Evolutionary conservation across 169 alveolate species (phyloP).

Genomic region (Plasmodium gaboni): DNA sequence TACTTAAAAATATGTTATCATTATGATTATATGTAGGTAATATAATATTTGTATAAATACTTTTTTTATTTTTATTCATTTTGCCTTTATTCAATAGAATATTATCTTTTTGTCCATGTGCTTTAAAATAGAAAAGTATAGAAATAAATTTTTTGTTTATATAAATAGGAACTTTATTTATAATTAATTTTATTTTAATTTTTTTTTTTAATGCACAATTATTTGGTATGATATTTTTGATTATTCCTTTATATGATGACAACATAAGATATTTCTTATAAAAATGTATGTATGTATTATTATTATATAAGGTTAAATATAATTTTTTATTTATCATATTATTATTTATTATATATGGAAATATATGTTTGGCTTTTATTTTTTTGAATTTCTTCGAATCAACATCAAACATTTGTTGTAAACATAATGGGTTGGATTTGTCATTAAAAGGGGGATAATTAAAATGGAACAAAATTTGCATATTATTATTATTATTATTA

Average conservation of each 20-base stretch:
- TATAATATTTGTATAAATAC: constrained; percentile 24
- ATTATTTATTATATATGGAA: constrained; percentile 9
- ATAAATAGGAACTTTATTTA: constrained; percentile 49
- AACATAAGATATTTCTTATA: constrained; percentile 7
- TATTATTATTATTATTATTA: not conserved
- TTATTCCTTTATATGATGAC: constrained; percentile 32
- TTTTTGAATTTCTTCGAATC: not conserved
- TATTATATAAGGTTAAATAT: constrained; percentile 21
- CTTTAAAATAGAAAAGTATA: constrained; percentile 26
- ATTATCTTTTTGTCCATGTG: constrained; percentile 15
- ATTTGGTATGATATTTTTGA: constrained; percentile 21
- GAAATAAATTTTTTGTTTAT: constrained; percentile 10
- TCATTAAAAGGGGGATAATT: too few species aligned
- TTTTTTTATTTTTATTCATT: constrained; percentile 28
- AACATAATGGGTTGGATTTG: too few species aligned
- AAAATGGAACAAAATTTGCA: not conserved
- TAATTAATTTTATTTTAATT: constrained; percentile 44
- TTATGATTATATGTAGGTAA: not conserved
- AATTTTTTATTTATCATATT: constrained; percentile 24
- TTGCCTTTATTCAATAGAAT: constrained; percentile 25
- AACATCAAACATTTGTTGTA: not conserved
- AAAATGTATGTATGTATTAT: not conserved
- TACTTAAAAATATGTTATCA: not conserved
- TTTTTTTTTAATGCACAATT: constrained; percentile 34
- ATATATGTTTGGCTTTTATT: not conserved